Percentiles rank a stretch among this genome's conserved stretches.
Evolutionary conservation across 2,329 filamentous ascomycete genomes (phyloP).

Genomic region (Alternaria viburni): DNA sequence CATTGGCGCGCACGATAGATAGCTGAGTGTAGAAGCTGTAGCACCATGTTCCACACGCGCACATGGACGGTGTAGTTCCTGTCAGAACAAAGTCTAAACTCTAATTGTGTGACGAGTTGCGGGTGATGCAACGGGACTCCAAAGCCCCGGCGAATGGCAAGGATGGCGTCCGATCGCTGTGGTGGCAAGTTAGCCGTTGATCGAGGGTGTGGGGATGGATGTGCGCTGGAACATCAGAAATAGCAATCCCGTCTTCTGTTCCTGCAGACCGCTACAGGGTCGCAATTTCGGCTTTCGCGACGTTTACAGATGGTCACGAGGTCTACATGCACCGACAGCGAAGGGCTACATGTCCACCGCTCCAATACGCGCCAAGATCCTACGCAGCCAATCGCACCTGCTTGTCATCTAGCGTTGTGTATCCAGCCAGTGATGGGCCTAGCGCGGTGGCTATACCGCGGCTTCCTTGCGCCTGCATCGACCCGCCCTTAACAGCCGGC

Average conservation of each 20-base stretch:
- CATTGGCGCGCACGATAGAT: conserved; percentile 19
- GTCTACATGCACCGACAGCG: conserved; percentile 2
- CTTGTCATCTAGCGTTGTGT: not conserved
- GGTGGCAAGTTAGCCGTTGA: conserved; percentile 8
- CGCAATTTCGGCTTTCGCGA: conserved; percentile 4
- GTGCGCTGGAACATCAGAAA: not conserved
- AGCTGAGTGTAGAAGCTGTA: conserved; percentile 2
- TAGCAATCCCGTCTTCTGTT: conserved; percentile 1
- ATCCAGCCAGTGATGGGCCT: conserved; percentile 13
- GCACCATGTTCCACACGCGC: conserved; percentile 1
- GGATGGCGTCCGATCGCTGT: not conserved
- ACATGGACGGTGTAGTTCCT: not conserved
- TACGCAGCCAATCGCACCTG: conserved; percentile 13
- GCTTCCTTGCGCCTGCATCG: conserved; percentile 19
- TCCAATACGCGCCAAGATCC: conserved; percentile 10
- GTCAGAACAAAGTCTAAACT: not conserved
- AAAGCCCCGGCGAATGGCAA: conserved; percentile 2
- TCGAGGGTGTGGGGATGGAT: not conserved
- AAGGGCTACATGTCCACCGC: conserved; percentile 12
- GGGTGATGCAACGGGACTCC: conserved; percentile 1
- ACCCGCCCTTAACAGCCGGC: conserved; percentile 19
- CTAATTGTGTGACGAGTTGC: not conserved
- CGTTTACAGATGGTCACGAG: not conserved
- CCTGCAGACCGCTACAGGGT: conserved; percentile 3
- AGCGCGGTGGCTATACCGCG: conserved; percentile 21